phyloP scores from a whole-genome alignment of 345 rosid genomes.

The Rhodamnia argentea region DNA sequence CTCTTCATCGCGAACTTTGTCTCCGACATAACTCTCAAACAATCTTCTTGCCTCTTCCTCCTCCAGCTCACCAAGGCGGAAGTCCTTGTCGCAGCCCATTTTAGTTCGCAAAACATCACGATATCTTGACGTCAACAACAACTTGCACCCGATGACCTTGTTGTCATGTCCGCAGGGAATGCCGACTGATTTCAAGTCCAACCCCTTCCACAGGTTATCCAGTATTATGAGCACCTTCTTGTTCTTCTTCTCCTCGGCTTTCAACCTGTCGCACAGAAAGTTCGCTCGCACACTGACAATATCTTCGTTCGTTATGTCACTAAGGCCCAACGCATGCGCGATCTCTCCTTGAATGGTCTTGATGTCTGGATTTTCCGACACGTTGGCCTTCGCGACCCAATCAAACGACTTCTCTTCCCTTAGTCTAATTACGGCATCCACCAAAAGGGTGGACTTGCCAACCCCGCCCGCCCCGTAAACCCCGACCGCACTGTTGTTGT shows the following conservation, averaged over 20 bases:
- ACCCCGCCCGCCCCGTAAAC: too few relatives aligned
- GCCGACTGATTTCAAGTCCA: neutral
- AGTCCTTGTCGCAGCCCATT: neutral
- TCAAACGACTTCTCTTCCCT: too few relatives aligned
- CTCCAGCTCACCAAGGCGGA: rapidly evolving
- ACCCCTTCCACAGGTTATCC: neutral
- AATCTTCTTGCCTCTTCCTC: neutral
- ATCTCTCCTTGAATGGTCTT: too few relatives aligned
- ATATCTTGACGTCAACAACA: neutral
- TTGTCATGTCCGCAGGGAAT: neutral
- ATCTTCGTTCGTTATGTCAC: neutral
- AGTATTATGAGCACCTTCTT: neutral
- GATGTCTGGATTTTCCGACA: too few relatives aligned
- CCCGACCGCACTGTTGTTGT: too few relatives aligned
- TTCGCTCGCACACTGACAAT: rapidly evolving
- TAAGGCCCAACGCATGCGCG: neutral
- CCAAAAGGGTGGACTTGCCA: too few relatives aligned
- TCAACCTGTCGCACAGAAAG: rapidly evolving
- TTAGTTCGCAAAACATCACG: neutral
- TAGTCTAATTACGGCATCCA: too few relatives aligned
- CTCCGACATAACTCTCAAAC: neutral
- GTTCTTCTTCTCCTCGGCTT: neutral
- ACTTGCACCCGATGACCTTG: neutral
- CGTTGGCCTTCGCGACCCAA: too few relatives aligned
- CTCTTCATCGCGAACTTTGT: neutral